Percentiles rank a stretch among this genome's conserved stretches.
Evolutionary conservation across 257 asterid genomes (phyloP).

Genomic region (Solanum megistacrolobum): DNA sequence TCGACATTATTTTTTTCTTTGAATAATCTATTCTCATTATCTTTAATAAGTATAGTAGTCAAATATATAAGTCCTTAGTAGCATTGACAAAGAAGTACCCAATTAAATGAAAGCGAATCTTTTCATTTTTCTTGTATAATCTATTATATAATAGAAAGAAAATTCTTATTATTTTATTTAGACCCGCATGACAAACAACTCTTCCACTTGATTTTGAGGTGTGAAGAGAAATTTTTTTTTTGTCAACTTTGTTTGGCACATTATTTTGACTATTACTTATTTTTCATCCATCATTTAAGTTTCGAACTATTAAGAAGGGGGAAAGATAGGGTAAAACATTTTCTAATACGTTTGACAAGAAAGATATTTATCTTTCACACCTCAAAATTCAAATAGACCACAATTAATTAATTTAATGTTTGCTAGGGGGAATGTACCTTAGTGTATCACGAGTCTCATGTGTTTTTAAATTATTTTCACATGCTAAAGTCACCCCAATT

Average conservation of each 20-base stretch:
- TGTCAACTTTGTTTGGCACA: not conserved
- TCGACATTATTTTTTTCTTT: too few species aligned
- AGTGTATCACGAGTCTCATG: not conserved
- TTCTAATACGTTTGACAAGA: not conserved
- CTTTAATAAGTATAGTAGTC: too few species aligned
- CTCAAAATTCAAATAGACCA: not conserved
- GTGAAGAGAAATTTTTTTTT: rapidly evolving
- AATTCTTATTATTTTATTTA: too few species aligned
- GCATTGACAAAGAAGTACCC: too few species aligned
- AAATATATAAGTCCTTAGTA: too few species aligned
- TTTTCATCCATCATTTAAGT: not conserved
- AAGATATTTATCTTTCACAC: not conserved
- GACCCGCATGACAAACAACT: too few species aligned
- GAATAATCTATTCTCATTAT: too few species aligned
- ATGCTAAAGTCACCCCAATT: not conserved
- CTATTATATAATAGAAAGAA: too few species aligned
- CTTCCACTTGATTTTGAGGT: too few species aligned
- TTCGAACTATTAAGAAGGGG: not conserved
- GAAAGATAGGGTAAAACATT: not conserved
- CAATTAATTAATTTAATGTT: not conserved
- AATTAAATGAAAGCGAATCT: too few species aligned
- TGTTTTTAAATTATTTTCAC: not conserved
- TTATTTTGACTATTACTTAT: not conserved
- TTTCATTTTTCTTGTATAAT: too few species aligned
- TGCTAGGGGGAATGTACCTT: not conserved